These are phyloP conservation scores for Hypericum androsaemum DNA, from an alignment of 345 rosid genomes.

Conservation along the genomic window DNA sequence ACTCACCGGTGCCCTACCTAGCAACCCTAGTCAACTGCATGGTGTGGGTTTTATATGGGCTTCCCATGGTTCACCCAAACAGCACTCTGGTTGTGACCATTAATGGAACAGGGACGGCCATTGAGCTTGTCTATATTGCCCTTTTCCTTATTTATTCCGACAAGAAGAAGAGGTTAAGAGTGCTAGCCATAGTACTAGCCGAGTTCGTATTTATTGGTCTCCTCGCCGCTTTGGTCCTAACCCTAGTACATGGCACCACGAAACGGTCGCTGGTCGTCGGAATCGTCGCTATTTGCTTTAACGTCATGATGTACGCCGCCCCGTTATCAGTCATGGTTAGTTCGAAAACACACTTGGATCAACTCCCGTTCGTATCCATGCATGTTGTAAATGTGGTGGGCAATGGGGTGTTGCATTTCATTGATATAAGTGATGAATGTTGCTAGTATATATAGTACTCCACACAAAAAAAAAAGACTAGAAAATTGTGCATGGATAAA, in stretches of 20 bases:
- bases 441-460: no score
- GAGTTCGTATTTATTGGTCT: slow-evolving; percentile 33
- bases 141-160: slow-evolving; percentile 35
- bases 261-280: slow-evolving; percentile 51
- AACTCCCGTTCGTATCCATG: no score
- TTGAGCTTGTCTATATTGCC: slow-evolving; percentile 43
- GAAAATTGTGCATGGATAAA: no score
- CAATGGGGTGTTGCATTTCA: no score
- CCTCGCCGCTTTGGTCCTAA: slow-evolving; percentile 29
- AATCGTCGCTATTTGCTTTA: slow-evolving; percentile 45
- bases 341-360: background rate
- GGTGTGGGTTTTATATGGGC: slow-evolving; percentile 76
- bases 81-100: slow-evolving; percentile 64
- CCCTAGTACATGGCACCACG: slow-evolving; percentile 32
- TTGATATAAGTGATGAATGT: no score
- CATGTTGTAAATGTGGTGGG: no score
- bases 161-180: slow-evolving; percentile 30
- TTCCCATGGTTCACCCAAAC: slow-evolving; percentile 63
- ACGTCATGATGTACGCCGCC: slow-evolving; percentile 76
- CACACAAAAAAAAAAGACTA: no score
- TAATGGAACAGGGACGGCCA: slow-evolving; percentile 52
- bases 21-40: slow-evolving; percentile 73
- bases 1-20: slow-evolving; percentile 62
- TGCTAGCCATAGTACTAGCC: slow-evolving; percentile 14
- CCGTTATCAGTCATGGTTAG: slow-evolving; percentile 76